phyloP scores from a whole-genome alignment of 805 yeast species.

The Candida yuanshanica region DNA sequence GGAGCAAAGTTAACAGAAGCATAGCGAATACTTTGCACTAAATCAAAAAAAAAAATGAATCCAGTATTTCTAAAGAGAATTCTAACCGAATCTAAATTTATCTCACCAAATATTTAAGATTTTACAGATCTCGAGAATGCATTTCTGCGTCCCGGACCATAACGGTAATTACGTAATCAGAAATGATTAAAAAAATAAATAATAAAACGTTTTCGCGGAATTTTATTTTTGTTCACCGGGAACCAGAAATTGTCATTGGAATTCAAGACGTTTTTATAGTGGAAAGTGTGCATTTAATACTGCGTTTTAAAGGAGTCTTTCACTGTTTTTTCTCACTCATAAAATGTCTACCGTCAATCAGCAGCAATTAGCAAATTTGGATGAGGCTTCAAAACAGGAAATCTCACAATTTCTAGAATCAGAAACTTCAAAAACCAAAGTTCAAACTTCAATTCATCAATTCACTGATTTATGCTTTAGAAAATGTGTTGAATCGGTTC shows the following conservation, averaged over 20 bases:
- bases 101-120: background rate
- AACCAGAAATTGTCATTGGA: too few relatives aligned
- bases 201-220: too few relatives aligned
- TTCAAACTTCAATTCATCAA: constrained; percentile 78
- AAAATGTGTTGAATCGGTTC: constrained; percentile 58
- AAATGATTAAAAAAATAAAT: too few relatives aligned
- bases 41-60: too few relatives aligned
- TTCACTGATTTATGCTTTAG: constrained; percentile 90
- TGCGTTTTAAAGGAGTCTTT: constrained; percentile 22
- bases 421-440: constrained; percentile 82
- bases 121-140: background rate
- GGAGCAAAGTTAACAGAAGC: background rate
- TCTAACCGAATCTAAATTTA: too few relatives aligned
- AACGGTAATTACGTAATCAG: background rate
- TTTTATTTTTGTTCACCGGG: too few relatives aligned
- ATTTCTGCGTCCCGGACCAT: background rate
- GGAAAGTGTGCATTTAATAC: too few relatives aligned
- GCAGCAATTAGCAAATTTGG: constrained; percentile 41
- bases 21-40: background rate
- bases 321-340: too few relatives aligned
- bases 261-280: too few relatives aligned
- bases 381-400: constrained; percentile 68
- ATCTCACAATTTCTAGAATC: constrained; percentile 70
- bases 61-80: too few relatives aligned
- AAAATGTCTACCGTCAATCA: constrained; percentile 29